Conservation (phyloP, 345 rosid genomes). For the Eucalyptus globulus region DNA sequence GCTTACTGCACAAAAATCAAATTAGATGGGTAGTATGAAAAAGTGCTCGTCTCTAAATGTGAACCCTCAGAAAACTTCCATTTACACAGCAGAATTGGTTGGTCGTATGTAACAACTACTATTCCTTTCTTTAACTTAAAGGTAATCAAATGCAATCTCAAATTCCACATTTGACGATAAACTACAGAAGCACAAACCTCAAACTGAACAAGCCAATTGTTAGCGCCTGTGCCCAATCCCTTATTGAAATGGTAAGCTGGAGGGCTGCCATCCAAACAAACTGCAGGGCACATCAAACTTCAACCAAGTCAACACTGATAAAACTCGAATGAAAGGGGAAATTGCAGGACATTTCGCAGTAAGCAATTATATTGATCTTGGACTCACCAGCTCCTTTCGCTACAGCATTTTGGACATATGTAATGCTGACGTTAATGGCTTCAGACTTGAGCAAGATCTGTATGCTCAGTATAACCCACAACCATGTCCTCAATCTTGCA, state of each 20-base stretch:
- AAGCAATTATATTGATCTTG: background rate
- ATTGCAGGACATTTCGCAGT: background rate
- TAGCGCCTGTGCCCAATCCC: slow-evolving; percentile 73
- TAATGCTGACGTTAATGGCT: slow-evolving; percentile 38
- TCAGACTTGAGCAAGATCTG: slow-evolving; percentile 23
- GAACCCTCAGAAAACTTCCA: background rate
- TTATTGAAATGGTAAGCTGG: slow-evolving; percentile 79
- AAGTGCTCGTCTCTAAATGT: background rate
- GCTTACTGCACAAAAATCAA: background rate
- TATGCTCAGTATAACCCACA: slow-evolving; percentile 14
- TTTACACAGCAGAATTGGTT: background rate
- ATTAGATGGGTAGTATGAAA: background rate
- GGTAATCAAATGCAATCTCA: background rate
- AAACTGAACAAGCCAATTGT: slow-evolving; percentile 73
- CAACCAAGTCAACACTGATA: background rate
- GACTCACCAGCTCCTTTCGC: slow-evolving; percentile 78
- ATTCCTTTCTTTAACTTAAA: background rate
- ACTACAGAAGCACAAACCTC: slow-evolving; percentile 39
- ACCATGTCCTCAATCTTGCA: slow-evolving; percentile 26
- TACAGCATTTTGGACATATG: slow-evolving; percentile 50
- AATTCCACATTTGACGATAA: background rate
- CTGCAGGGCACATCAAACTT: slow-evolving; percentile 16
- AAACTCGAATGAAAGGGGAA: background rate
- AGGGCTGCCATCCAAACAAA: slow-evolving; percentile 95
- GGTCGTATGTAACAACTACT: background rate